These are phyloP conservation scores for Penicillium roqueforti DNA, from an alignment of 495 filamentous ascomycete genomes.

Conservation along the genomic window DNA sequence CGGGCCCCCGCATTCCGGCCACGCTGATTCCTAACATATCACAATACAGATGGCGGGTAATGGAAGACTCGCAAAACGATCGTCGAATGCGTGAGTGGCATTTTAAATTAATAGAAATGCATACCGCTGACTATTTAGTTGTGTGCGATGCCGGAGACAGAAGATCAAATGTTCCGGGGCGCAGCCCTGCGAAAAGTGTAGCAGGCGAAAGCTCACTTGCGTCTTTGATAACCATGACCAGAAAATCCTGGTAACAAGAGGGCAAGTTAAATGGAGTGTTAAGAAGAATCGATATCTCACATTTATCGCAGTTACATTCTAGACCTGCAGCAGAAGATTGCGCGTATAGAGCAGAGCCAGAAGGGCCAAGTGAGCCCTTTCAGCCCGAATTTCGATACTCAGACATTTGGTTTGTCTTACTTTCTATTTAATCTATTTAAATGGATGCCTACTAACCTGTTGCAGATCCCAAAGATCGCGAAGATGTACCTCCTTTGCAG, in stretches of 20 bases:
- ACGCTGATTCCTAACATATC: not conserved
- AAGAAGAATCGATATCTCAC: not conserved
- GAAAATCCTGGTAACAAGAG: slow-evolving; percentile 41
- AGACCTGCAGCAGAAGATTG: slow-evolving; percentile 35
- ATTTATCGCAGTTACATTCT: slow-evolving; percentile 30
- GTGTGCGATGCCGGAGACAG: slow-evolving; percentile 42
- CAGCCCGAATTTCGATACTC: slow-evolving; percentile 11
- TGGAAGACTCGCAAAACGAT: slow-evolving; percentile 33
- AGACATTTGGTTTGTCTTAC: not conserved
- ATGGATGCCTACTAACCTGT: slow-evolving; percentile 4
- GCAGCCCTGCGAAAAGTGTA: slow-evolving; percentile 41
- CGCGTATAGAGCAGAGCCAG: slow-evolving; percentile 23
- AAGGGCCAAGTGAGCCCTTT: slow-evolving; percentile 12
- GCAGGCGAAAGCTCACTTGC: slow-evolving; percentile 39
- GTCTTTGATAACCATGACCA: slow-evolving; percentile 40
- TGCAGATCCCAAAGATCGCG: slow-evolving; percentile 18
- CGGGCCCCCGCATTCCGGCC: not conserved
- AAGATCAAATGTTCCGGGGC: slow-evolving; percentile 45
- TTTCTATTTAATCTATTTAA: not conserved
- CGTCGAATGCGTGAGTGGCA: slow-evolving; percentile 34
- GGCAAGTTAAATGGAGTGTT: slow-evolving; percentile 17
- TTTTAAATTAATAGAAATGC: not conserved
- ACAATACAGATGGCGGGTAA: slow-evolving; percentile 16
- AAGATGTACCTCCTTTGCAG: slow-evolving; percentile 10
- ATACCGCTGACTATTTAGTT: slow-evolving; percentile 20